These are phyloP conservation scores for Aspergillus vadensis DNA, from an alignment of 2,329 filamentous ascomycete species.

Conservation along the genomic window DNA sequence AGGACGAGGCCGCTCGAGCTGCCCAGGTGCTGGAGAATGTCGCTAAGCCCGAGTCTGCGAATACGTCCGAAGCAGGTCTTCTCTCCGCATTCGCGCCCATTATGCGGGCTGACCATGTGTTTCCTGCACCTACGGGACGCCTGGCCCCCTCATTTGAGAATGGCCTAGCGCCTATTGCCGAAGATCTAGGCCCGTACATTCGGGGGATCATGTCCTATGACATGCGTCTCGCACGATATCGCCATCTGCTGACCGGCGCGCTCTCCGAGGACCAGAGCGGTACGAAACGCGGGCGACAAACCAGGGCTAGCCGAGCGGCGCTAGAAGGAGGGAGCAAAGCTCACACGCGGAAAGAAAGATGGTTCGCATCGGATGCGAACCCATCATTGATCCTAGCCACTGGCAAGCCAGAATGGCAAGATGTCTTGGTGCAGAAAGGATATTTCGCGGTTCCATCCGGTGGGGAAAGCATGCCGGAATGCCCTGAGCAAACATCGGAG, in stretches of 20 bases:
- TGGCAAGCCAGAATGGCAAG: constrained; percentile 50
- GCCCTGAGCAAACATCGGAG: constrained; percentile 21
- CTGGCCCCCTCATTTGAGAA: constrained; percentile 74
- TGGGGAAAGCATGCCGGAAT: constrained; percentile 18
- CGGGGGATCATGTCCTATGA: constrained; percentile 81
- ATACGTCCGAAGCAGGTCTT: constrained; percentile 44
- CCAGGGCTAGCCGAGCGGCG: constrained; percentile 73
- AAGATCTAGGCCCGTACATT: constrained; percentile 88
- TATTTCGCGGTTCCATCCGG: constrained; percentile 32
- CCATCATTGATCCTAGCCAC: constrained; percentile 67
- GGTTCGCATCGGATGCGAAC: constrained; percentile 67
- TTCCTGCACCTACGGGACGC: constrained; percentile 36
- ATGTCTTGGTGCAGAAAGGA: constrained; percentile 35
- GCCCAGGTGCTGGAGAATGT: constrained; percentile 35
- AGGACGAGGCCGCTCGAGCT: constrained; percentile 29
- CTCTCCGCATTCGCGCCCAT: constrained; percentile 56
- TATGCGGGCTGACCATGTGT: constrained; percentile 42
- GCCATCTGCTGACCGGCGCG: constrained; percentile 63
- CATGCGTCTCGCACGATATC: constrained; percentile 66
- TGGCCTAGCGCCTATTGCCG: constrained; percentile 63
- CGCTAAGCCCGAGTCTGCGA: constrained; percentile 17
- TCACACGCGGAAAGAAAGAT: constrained; percentile 68
- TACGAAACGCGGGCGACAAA: constrained; percentile 64
- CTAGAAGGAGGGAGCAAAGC: constrained; percentile 72
- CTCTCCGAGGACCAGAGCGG: constrained; percentile 59